Evolutionary conservation across 495 filamentous ascomycete genomes (phyloP), one percentile per base, ranked within the genome.

Genomic region (Pyronema domesticum): DNA sequence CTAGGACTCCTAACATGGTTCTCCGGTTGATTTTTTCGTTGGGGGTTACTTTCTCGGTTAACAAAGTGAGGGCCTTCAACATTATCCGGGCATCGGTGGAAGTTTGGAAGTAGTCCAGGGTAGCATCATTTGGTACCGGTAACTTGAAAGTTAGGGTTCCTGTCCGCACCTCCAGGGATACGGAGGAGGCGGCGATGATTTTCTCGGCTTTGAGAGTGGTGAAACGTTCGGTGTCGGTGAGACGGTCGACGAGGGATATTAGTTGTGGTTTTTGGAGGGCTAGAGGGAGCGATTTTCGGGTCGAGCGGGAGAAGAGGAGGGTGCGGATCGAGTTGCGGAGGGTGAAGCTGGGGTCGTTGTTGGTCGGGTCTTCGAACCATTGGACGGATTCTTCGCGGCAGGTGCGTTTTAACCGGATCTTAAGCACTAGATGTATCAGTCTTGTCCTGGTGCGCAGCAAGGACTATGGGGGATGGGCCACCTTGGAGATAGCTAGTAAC

Each of bases 341-440:
- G 0, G 91, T 94, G 36, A 85, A 68, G 2, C 82, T 88, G 15
- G 72, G 74, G 63, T 94, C 84, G 37, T 74, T 66, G 61, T 98
- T 98, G n/a, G 88, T 94, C 46, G 72, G 69, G 62, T 98, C 91
- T 55, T 89, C 83, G 58, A 83, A 83, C 80, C 83, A 96, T 2
- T 71, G 70, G 18, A 91, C 70, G 1, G 70, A 58, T 52, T 79
- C 73, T 47, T 75, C 71, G 18, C 76, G 57, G 63, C 89, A 94
- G 1, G 87, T 94, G 0, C 76, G 77, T 1, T 83, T 71, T 7
- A 96, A 70, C 8, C 77, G 69, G 9, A 74, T 69, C 65, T 98
- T 93, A 52, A 68, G 68, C 58, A 87, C 85, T 7, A 58, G 47
- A 13, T n/a, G 10, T 55, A 53, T 63, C 11, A 60, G 36, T 46